Base-by-base conservation (phyloP, 2,329 filamentous ascomycete genomes). In the Daldinia eschscholtzii region DNA sequence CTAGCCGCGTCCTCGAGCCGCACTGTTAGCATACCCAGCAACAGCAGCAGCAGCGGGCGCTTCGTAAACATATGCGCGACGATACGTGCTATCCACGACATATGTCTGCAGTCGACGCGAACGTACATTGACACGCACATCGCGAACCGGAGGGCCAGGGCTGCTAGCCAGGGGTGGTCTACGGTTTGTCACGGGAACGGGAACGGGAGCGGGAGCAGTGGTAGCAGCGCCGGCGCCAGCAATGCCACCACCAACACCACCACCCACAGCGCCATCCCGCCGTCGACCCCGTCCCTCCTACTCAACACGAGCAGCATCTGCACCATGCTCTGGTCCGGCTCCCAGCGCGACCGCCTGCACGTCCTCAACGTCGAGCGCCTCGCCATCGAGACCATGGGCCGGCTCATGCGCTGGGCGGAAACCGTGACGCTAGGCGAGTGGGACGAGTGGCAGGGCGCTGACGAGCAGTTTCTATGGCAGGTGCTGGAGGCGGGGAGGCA, bases 251-350 rank as follows among this genome's bases (percentile, higher is more conserved):
- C 35, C 26, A 13, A 44, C 26, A 57, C 48, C 41, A n/a, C 39
- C 42, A 48, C 26, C 23, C 7, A 35, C 37, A 20, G 1, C 10
- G 9, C 20, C 15, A 66, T 76, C 28, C 74, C 73, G 2, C 33
- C 57, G 9, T 61, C 74, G 3, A 75, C 72, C 3, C 62, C 65
- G 37, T 77, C 70, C 15, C 75, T 80, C 1, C 72, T 79, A 15
- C 68, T 73, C 37, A 80, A 80, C 65, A 62, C 75, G 18, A 76
- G 73, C 39, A 65, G 55, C 39, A 79, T 80, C 39, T 79, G 77
- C 70, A 71, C 69, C 41, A 71, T 76, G 64, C 56, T 79, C 3
- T 80, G 77, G 79, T 67, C 66, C 10, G 74, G 75, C 15, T 75
- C 78, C 26, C 73, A 73, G 50, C 73, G 75, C n/a, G 75, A 78